Base-by-base conservation (phyloP, 352 stramenopile species). In the Elongisporangium anandrum region DNA sequence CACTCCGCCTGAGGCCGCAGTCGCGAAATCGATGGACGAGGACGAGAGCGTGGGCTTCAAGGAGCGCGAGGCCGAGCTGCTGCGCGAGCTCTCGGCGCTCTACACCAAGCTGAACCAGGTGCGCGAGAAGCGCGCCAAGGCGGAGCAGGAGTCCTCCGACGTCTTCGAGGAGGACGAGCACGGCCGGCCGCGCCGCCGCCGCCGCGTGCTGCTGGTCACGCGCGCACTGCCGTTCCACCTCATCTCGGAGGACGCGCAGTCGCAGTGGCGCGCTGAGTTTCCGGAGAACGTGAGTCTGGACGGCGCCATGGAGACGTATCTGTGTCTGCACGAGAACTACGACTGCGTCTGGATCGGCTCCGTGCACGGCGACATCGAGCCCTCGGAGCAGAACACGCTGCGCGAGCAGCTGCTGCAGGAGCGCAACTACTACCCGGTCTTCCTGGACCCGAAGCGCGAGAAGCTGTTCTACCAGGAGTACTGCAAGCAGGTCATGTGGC, bases 361-460 rank as follows among this genome's bases (percentile, higher is more conserved):
- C 1, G 81, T 92, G 51, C 81, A 94, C 53, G 84, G 84, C 24
- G 84, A 92, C 51, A 82, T 92, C 21, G 84, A 94, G 63, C 71
- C 78, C 3, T 85, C 73, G 45, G 88, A 96, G 51, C 81, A 91
- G 63, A 87, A 91, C 57, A 89, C 75, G 13, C 64, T 97, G 13
- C 80, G 85, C 50, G 79, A 96, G 56, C 88, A 97, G 41, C 60
- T 97, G 50, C 69, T 98, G 16, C 68, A 90, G 56, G 77, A 90
- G 38, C 97, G 98, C 65, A 94, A 92, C 29, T 96, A 94, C 63
- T 94, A 85, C 53, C 90, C 90, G 3, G 86, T 97, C n/a, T 96
- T 97, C 66, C 58, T 97, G 8, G 83, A 94, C 57, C 72, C 87
- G 16, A 92, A 94, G 60, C 70, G 87, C 22, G 86, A 96, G 60